Evolutionary conservation across 176 grass and related monocot genomes (phyloP).

Genomic region (Alloteropsis semialata): DNA sequence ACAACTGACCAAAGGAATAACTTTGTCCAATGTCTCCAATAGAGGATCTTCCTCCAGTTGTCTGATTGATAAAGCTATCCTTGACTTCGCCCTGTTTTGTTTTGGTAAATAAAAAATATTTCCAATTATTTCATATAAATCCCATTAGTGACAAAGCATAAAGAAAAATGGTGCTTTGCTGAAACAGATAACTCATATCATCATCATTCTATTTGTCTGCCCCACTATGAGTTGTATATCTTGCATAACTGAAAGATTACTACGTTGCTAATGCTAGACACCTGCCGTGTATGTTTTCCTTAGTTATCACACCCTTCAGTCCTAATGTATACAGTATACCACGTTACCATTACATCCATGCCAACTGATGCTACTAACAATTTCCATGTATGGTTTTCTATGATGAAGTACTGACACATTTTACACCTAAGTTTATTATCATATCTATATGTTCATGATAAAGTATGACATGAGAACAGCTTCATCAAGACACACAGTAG

Average conservation of each 20-base stretch:
- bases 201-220: constrained; percentile 3
- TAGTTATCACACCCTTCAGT: not conserved
- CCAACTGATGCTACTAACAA: not conserved
- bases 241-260: not conserved
- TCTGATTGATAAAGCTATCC: constrained; percentile 87
- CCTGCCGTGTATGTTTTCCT: not conserved
- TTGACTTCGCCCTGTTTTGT: constrained; percentile 70
- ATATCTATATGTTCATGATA: not conserved
- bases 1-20: constrained; percentile 68
- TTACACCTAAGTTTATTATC: not conserved
- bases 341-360: not conserved
- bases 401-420: not conserved
- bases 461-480: not conserved
- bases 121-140: not conserved
- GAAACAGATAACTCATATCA: not conserved
- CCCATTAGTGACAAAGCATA: not conserved
- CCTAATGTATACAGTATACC: constrained; percentile 1
- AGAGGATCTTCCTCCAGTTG: constrained; percentile 95
- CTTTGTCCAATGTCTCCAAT: constrained; percentile 87
- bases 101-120: not conserved
- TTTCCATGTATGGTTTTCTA: not conserved
- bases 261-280: not conserved
- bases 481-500: not conserved
- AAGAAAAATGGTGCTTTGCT: not conserved
- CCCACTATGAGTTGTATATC: not conserved